Evolutionary conservation across 139 green algal species (phyloP), one percentile per base, ranked within the genome.

Genomic region (Chlamydomonas eustigma): DNA sequence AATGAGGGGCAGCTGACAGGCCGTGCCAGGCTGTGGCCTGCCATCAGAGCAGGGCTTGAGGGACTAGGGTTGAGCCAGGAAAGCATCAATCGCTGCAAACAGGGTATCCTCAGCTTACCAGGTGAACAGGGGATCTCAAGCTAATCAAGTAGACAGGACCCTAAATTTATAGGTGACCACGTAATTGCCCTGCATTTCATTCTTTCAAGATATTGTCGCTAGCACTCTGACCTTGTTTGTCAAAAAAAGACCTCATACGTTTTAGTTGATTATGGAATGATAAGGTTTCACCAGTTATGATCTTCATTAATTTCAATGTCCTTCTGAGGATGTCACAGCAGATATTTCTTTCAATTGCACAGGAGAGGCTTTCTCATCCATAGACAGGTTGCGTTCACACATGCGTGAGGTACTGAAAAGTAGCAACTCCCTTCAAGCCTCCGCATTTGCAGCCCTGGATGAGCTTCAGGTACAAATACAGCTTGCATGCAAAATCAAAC

Each of bases 11-110:
- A 4, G 12, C 35, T 69, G 3, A 39, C 34, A 4, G 82, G 80
- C 1, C 71, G 79, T 34, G 66, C 77, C 5, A 77, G 80, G 71
- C 50, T 75, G 12, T 95, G 88, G 90, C 87, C 87, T 1, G 64
- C 75, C 37, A 84, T 93, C 34, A 74, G 85, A 18, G 83, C 77
- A 6, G 88, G 74, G 1, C 80, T 96, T 51, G 83, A 92, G 31
- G 90, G 88, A 1, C 66, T 96, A 50, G 77, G 87, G 0, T 37
- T 95, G 25, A n/a, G 66, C 1, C 35, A 65, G 1, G 83, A 83
- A 8, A 76, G 76, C 12, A 81, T 94, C 1, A 80, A 70, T 1
- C 74, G 82, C n/a, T 89, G 84, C 79, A 83, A 88, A 32, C 76
- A 18, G 50, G 73, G 39, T 18, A 32, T 52, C 12, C 33, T 39